Evolutionary conservation across 768 basidiomycete species (phyloP).

Genomic region (Aureoboletus auriporus): DNA sequence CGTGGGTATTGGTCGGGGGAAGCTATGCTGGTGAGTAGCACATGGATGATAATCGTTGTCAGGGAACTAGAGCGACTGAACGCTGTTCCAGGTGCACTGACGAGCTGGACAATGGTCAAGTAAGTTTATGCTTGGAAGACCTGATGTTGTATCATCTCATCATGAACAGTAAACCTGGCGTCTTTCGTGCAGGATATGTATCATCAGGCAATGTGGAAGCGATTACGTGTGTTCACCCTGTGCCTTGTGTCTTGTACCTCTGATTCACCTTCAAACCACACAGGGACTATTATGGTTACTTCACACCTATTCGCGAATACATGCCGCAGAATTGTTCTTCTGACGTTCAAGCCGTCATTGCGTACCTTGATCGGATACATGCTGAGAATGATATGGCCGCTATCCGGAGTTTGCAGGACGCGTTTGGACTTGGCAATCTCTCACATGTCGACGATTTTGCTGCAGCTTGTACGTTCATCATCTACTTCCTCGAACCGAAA

Average conservation of each 20-base stretch:
- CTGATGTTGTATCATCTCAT: not conserved
- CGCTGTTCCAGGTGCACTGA: slow-evolving; percentile 35
- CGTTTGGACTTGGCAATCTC: slow-evolving; percentile 55
- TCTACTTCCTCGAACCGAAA: not conserved
- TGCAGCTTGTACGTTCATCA: slow-evolving; percentile 41
- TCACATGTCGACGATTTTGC: slow-evolving; percentile 67
- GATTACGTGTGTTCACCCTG: slow-evolving; percentile 30
- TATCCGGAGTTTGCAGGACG: slow-evolving; percentile 51
- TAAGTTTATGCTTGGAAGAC: slow-evolving; percentile 29
- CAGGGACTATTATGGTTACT: slow-evolving; percentile 43
- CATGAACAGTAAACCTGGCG: slow-evolving; percentile 33
- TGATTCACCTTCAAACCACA: not conserved
- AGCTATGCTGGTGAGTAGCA: slow-evolving; percentile 34
- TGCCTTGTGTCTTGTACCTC: not conserved
- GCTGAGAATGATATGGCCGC: slow-evolving; percentile 39
- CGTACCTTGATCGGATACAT: slow-evolving; percentile 58
- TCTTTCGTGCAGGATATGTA: slow-evolving; percentile 42
- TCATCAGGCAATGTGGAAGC: slow-evolving; percentile 47
- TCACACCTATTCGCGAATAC: slow-evolving; percentile 62
- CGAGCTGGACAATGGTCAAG: slow-evolving; percentile 70
- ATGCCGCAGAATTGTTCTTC: slow-evolving; percentile 75
- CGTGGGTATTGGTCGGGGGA: slow-evolving; percentile 42
- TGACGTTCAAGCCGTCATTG: slow-evolving; percentile 61
- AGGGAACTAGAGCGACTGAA: not conserved
- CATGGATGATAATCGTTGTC: not conserved